These are phyloP conservation scores for Blastomyces silverae DNA, from an alignment of 2,329 filamentous ascomycete genomes.

Conservation along the genomic window DNA sequence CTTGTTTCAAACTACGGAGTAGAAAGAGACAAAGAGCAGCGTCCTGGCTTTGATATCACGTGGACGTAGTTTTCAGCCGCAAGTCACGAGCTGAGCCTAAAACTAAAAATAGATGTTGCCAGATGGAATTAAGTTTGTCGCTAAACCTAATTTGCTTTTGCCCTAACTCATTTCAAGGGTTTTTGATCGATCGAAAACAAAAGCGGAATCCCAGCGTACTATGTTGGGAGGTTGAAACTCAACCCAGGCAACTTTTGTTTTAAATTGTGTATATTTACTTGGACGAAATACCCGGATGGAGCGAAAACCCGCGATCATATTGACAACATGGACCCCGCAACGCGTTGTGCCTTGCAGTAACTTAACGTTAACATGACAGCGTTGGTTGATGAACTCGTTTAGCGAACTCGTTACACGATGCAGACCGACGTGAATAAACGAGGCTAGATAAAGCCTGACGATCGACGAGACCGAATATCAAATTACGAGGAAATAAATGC, in stretches of 20 bases:
- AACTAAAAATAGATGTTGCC: conserved; percentile 6
- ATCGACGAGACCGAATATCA: background rate
- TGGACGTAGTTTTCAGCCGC: conserved; percentile 2
- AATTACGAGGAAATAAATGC: conserved; percentile 7
- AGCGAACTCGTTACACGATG: conserved; percentile 8
- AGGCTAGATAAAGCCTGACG: background rate
- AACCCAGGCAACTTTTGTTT: too few relatives aligned
- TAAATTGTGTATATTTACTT: too few relatives aligned
- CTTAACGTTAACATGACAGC: background rate
- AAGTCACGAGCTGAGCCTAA: conserved; percentile 12
- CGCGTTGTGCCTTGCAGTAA: background rate
- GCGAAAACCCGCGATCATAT: background rate
- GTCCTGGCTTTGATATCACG: conserved; percentile 3
- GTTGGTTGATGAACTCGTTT: background rate
- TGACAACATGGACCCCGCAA: background rate
- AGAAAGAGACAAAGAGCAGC: background rate
- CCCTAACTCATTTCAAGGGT: background rate
- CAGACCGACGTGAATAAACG: background rate
- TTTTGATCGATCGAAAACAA: background rate
- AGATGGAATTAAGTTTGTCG: background rate
- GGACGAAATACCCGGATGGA: too few relatives aligned
- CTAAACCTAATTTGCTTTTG: background rate
- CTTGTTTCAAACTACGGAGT: background rate
- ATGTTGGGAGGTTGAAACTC: too few relatives aligned
- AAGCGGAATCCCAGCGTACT: too few relatives aligned